These are phyloP conservation scores for Quercus alba DNA, from an alignment of 306 rosid genomes.

Conservation along the genomic window DNA sequence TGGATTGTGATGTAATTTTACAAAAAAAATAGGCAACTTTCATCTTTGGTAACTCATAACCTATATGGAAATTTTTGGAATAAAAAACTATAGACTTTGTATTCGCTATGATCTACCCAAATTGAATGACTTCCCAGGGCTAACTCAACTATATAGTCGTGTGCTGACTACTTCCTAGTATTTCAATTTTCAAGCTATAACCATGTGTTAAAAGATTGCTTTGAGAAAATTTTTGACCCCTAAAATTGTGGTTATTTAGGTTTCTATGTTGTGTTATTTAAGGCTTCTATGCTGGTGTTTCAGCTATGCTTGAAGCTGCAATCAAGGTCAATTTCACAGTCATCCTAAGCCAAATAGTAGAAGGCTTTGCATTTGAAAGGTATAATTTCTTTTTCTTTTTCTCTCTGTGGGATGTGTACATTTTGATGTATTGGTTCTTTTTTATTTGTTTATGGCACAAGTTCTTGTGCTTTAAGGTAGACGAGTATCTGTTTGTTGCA, in stretches of 20 bases:
- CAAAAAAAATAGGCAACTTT: too few relatives aligned
- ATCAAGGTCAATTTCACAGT: conserved; percentile 73
- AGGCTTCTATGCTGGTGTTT: conserved; percentile 26
- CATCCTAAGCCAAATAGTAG: conserved; percentile 59
- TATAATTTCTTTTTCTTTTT: conserved; percentile 19
- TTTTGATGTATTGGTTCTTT: neutral
- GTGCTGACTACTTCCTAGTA: too few relatives aligned
- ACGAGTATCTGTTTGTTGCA: too few relatives aligned
- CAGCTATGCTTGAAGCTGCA: conserved; percentile 94
- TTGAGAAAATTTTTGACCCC: neutral
- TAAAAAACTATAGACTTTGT: too few relatives aligned
- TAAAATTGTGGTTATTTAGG: neutral
- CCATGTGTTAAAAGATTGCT: too few relatives aligned
- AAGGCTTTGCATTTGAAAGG: conserved; percentile 84
- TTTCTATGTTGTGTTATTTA: neutral
- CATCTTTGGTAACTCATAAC: too few relatives aligned
- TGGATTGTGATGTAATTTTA: too few relatives aligned
- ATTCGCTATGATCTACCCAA: too few relatives aligned
- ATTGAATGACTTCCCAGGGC: too few relatives aligned
- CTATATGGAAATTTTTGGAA: too few relatives aligned
- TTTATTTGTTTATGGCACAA: neutral
- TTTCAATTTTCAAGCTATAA: too few relatives aligned
- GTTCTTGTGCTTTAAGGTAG: neutral
- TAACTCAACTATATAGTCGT: too few relatives aligned
- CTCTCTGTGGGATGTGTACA: neutral